Conservation (phyloP, 306 rosid genomes). For the Quercus variabilis region DNA sequence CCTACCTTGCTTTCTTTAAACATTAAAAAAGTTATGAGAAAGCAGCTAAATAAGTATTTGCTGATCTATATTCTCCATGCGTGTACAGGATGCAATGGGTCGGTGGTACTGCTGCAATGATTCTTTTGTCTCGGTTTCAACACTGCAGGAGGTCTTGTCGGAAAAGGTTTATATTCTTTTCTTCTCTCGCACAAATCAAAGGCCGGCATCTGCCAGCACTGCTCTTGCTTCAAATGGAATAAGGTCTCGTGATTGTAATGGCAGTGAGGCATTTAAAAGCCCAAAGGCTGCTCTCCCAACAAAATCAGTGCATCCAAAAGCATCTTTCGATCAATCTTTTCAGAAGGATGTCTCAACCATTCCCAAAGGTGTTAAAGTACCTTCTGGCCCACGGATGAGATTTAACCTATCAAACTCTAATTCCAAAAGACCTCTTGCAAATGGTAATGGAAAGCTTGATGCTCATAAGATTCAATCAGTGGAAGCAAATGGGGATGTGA, state of each 20-base stretch:
- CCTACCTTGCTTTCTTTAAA: not conserved
- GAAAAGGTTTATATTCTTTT: slow-evolving; percentile 95
- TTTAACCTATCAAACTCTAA: slow-evolving; percentile 54
- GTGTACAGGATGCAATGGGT: slow-evolving; percentile 78
- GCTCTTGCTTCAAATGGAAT: slow-evolving; percentile 55
- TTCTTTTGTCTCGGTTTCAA: slow-evolving; percentile 73
- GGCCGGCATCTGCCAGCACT: slow-evolving; percentile 44
- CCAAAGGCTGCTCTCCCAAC: slow-evolving; percentile 41
- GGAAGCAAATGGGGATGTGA: slow-evolving; percentile 48
- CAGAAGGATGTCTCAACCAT: slow-evolving; percentile 39
- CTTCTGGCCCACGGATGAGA: slow-evolving; percentile 47
- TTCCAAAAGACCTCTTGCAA: slow-evolving; percentile 43
- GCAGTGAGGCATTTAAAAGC: slow-evolving; percentile 49
- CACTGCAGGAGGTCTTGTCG: slow-evolving; percentile 80
- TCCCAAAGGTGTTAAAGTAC: slow-evolving; percentile 51
- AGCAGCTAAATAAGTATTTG: not conserved
- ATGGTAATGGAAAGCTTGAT: slow-evolving; percentile 58
- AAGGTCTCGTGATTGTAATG: slow-evolving; percentile 59
- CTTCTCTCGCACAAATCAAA: slow-evolving; percentile 84
- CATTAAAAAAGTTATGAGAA: not conserved
- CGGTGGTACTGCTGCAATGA: slow-evolving; percentile 96
- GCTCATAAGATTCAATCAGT: slow-evolving; percentile 32
- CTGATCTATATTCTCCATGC: slow-evolving; percentile 20
- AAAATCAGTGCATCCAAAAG: slow-evolving; percentile 44
- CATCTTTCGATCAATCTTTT: slow-evolving; percentile 46